Conservation (phyloP, 2,329 filamentous ascomycete genomes). For the Fusarium domesticum region DNA sequence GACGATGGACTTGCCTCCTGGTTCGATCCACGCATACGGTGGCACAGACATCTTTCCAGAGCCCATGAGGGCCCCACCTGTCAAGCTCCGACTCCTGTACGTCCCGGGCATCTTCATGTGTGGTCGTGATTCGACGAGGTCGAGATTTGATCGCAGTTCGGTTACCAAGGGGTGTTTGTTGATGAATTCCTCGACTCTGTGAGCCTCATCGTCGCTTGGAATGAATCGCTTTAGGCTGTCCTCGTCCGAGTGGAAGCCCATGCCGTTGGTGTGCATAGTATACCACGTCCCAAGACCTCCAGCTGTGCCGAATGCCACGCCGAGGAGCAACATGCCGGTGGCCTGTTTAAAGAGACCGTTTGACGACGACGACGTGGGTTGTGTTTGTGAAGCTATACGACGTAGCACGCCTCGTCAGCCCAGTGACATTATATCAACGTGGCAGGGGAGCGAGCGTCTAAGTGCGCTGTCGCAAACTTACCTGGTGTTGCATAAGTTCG, state of each 20-base stretch:
- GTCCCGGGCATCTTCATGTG: conserved; percentile 78
- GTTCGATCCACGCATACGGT: conserved; percentile 72
- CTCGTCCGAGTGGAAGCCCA: conserved; percentile 54
- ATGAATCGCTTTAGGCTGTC: conserved; percentile 68
- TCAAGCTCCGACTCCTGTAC: conserved; percentile 73
- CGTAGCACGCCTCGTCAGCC: conserved; percentile 11
- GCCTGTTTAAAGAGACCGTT: conserved; percentile 24
- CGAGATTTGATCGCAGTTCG: conserved; percentile 63
- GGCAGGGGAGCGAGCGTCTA: conserved; percentile 7
- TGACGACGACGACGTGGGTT: conserved; percentile 5
- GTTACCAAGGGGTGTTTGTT: conserved; percentile 69
- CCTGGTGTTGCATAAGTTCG: conserved; percentile 30
- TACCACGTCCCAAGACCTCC: conserved; percentile 39
- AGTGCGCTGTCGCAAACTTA: conserved; percentile 15
- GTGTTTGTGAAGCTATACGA: conserved; percentile 11
- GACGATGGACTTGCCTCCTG: conserved; percentile 65
- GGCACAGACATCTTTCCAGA: conserved; percentile 75
- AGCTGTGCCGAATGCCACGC: conserved; percentile 30
- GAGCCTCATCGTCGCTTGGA: conserved; percentile 51
- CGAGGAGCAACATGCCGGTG: conserved; percentile 29
- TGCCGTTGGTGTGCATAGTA: conserved; percentile 33
- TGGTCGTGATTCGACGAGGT: conserved; percentile 73
- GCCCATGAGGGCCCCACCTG: conserved; percentile 74
- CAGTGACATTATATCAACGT: not conserved
- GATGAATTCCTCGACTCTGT: conserved; percentile 69